A percentile compares a stretch with the other conserved stretches of the same genome.
Conservation (phyloP, 2,329 filamentous ascomycete genomes). For the Hymenoscyphus scutula region DNA sequence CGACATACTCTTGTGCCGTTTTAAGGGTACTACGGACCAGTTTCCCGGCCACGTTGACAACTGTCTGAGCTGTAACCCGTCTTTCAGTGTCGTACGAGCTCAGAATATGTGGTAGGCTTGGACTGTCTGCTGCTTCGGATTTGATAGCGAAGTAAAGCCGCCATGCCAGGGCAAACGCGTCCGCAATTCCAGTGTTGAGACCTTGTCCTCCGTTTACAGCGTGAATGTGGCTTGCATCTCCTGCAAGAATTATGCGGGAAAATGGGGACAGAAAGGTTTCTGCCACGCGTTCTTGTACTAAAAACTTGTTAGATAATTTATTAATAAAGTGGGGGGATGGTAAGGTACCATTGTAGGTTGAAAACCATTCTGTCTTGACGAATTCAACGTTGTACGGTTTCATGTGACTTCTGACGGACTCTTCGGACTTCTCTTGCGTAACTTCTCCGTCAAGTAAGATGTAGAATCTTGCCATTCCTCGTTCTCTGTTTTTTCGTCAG, state of each 20-base stretch:
- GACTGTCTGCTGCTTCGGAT: too few relatives aligned
- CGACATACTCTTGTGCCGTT: slow-evolving; percentile 46
- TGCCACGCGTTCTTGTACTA: slow-evolving; percentile 18
- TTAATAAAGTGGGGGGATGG: neutral
- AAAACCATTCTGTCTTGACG: slow-evolving; percentile 48
- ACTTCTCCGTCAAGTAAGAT: slow-evolving; percentile 47
- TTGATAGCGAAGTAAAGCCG: neutral
- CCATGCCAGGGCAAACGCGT: slow-evolving; percentile 43
- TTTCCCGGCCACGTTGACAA: slow-evolving; percentile 47
- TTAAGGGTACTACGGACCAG: slow-evolving; percentile 46
- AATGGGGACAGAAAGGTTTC: slow-evolving; percentile 7
- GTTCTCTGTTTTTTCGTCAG: slow-evolving; percentile 32
- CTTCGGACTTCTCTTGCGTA: slow-evolving; percentile 40
- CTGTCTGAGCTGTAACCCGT: slow-evolving; percentile 43
- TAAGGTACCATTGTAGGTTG: slow-evolving; percentile 46
- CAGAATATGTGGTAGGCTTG: slow-evolving; percentile 33
- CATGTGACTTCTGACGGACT: slow-evolving; percentile 45
- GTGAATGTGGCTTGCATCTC: slow-evolving; percentile 38
- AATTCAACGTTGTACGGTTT: slow-evolving; percentile 45
- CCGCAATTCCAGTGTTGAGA: slow-evolving; percentile 37
- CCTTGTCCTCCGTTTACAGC: slow-evolving; percentile 17
- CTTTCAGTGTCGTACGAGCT: slow-evolving; percentile 46
- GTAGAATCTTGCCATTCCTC: slow-evolving; percentile 48
- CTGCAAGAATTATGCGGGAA: slow-evolving; percentile 33
- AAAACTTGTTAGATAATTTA: neutral